Evolutionary conservation across 2,329 filamentous ascomycete species (phyloP).

Genomic region (Pestalotiopsis sp.): DNA sequence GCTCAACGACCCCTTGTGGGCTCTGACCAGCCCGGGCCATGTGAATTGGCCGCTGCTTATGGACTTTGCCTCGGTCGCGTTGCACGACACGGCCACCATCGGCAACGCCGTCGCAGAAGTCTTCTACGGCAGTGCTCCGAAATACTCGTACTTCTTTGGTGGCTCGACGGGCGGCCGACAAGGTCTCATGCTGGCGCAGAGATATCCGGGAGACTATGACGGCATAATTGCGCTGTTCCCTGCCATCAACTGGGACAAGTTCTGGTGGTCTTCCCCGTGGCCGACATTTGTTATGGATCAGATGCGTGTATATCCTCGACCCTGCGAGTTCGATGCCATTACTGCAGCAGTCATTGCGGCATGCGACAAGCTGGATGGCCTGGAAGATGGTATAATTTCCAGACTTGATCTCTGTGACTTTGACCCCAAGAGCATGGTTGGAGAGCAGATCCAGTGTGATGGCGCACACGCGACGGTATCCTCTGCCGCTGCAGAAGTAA

Average conservation of each 20-base stretch:
- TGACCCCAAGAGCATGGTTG: conserved; percentile 40
- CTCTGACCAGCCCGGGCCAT: conserved; percentile 23
- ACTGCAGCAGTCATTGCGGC: conserved; percentile 42
- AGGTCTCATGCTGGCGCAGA: conserved; percentile 52
- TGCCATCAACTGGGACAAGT: conserved; percentile 30
- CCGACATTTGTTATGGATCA: conserved; percentile 26
- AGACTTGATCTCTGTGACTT: conserved; percentile 44
- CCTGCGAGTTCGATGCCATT: conserved; percentile 30
- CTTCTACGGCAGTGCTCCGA: conserved; percentile 47
- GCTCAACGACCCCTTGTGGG: conserved; percentile 20
- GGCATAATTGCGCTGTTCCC: conserved; percentile 48
- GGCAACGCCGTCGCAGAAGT: conserved; percentile 49
- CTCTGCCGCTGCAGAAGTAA: conserved; percentile 34
- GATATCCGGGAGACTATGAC: conserved; percentile 56
- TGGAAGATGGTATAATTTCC: conserved; percentile 49
- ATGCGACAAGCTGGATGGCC: conserved; percentile 52
- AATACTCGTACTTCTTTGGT: conserved; percentile 56
- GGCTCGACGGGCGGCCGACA: conserved; percentile 60
- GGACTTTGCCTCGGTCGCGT: conserved; percentile 21
- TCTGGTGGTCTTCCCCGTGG: conserved; percentile 39
- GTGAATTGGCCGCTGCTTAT: conserved; percentile 23
- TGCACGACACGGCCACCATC: conserved; percentile 50
- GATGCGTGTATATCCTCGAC: conserved; percentile 27
- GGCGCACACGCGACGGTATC: conserved; percentile 33
- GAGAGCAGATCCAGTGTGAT: conserved; percentile 23